Conservation (phyloP, 1,284 basidiomycete species). For the Fomes fomentarius region DNA sequence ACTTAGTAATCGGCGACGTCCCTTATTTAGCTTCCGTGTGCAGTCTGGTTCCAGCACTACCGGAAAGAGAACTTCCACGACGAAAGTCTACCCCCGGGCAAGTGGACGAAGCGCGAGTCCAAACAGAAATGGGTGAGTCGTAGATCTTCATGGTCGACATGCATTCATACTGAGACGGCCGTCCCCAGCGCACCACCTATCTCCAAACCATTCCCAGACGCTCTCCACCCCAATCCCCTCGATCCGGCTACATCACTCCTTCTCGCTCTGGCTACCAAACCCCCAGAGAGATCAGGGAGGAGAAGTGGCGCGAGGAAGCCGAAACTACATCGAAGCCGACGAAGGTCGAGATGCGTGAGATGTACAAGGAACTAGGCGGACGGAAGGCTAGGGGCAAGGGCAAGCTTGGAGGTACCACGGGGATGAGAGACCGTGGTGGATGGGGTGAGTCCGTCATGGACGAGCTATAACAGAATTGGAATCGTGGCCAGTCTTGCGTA, state of each 20-base stretch:
- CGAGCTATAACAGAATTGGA: too few relatives aligned
- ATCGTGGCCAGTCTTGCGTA: too few relatives aligned
- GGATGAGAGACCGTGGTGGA: constrained; percentile 54
- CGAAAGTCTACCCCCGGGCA: constrained; percentile 72
- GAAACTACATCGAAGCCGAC: constrained; percentile 57
- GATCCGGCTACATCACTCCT: constrained; percentile 52
- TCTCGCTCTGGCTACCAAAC: constrained; percentile 69
- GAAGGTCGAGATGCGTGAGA: constrained; percentile 83
- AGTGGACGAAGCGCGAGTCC: constrained; percentile 86
- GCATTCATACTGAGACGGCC: neutral
- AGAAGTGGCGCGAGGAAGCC: constrained; percentile 67
- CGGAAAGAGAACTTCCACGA: constrained; percentile 81
- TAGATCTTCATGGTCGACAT: neutral
- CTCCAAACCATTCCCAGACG: constrained; percentile 50
- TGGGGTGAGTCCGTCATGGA: constrained; percentile 27
- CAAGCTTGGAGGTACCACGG: constrained; percentile 64
- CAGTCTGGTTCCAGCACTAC: constrained; percentile 92
- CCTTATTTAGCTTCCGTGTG: neutral
- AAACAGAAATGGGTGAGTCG: constrained; percentile 79
- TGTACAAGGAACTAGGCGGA: constrained; percentile 88
- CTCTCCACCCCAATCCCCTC: constrained; percentile 45
- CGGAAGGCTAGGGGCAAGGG: constrained; percentile 69
- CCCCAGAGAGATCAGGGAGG: constrained; percentile 75
- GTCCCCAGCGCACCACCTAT: constrained; percentile 65
- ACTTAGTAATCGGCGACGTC: too few relatives aligned